These are phyloP conservation scores for Leccinum rimulosum DNA, from an alignment of 768 basidiomycete genomes.

Conservation along the genomic window DNA sequence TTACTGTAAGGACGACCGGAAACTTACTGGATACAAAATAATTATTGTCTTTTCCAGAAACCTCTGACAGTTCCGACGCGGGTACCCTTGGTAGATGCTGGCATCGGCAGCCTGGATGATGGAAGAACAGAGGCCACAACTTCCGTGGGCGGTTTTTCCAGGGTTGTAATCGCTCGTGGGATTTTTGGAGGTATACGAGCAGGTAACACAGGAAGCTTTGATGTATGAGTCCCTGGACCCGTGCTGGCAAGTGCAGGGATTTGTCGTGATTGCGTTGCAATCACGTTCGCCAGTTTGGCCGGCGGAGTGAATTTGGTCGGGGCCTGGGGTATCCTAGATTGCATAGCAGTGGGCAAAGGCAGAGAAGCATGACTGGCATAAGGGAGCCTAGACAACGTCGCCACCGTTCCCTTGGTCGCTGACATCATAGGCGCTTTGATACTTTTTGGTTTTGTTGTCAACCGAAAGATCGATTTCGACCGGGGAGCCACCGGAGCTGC, in stretches of 20 bases:
- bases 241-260: not conserved
- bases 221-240: conserved; percentile 5
- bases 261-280: conserved; percentile 25
- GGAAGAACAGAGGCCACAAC: not conserved
- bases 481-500: conserved; percentile 2
- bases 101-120: conserved; percentile 25
- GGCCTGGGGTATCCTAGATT: conserved; percentile 21
- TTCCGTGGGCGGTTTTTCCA: conserved; percentile 10
- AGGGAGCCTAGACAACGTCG: conserved; percentile 18
- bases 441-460: conserved; percentile 26
- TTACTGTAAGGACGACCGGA: not conserved
- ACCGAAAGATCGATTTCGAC: conserved; percentile 32
- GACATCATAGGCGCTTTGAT: conserved; percentile 13
- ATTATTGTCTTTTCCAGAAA: conserved; percentile 30
- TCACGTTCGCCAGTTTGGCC: conserved; percentile 29
- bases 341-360: conserved; percentile 4
- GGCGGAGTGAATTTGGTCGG: conserved; percentile 30
- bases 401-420: not conserved
- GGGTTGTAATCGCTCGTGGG: conserved; percentile 1
- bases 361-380: not conserved
- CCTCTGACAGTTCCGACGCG: conserved; percentile 30
- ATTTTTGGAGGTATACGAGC: conserved; percentile 13
- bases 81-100: conserved; percentile 19
- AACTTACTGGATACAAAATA: conserved; percentile 10
- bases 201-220: conserved; percentile 23